phyloP scores from a whole-genome alignment of 768 basidiomycete genomes.

The Sarcodon sp. region DNA sequence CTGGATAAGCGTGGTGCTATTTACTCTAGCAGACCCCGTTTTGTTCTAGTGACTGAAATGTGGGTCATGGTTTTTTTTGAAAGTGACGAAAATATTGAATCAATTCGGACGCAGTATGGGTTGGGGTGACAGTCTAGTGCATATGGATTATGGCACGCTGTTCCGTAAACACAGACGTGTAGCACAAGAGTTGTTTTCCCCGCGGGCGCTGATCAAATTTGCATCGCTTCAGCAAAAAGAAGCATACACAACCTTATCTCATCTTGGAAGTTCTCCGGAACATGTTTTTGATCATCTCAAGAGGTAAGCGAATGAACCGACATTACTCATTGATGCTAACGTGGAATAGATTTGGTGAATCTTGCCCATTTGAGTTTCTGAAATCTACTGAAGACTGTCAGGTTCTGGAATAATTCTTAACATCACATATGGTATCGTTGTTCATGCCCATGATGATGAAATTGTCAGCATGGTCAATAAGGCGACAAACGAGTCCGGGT shows the following conservation, averaged over 20 bases:
- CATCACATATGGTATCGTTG: slow-evolving; percentile 18
- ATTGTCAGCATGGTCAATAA: slow-evolving; percentile 16
- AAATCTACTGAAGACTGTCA: not conserved
- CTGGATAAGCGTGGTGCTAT: slow-evolving; percentile 13
- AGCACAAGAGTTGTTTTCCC: slow-evolving; percentile 9
- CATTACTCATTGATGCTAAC: not conserved
- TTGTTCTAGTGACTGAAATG: slow-evolving; percentile 6
- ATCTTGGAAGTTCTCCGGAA: slow-evolving; percentile 13
- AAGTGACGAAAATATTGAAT: not conserved
- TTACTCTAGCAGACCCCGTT: slow-evolving; percentile 13
- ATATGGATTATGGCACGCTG: slow-evolving; percentile 9
- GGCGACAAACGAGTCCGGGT: slow-evolving; percentile 9
- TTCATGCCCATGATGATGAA: slow-evolving; percentile 15
- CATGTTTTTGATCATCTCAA: slow-evolving; percentile 14
- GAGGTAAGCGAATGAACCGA: slow-evolving; percentile 7
- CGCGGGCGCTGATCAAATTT: slow-evolving; percentile 7
- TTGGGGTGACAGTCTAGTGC: slow-evolving; percentile 8
- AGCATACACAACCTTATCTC: slow-evolving; percentile 12
- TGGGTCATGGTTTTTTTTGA: not conserved
- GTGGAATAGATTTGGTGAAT: slow-evolving; percentile 12
- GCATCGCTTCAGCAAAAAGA: slow-evolving; percentile 13
- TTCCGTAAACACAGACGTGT: slow-evolving; percentile 13
- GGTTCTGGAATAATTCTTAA: slow-evolving; percentile 14
- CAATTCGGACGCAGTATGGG: slow-evolving; percentile 8
- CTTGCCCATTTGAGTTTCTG: not conserved